Evolutionary conservation across 441 rosid genomes (phyloP).

Genomic region (Populus hybrid): DNA sequence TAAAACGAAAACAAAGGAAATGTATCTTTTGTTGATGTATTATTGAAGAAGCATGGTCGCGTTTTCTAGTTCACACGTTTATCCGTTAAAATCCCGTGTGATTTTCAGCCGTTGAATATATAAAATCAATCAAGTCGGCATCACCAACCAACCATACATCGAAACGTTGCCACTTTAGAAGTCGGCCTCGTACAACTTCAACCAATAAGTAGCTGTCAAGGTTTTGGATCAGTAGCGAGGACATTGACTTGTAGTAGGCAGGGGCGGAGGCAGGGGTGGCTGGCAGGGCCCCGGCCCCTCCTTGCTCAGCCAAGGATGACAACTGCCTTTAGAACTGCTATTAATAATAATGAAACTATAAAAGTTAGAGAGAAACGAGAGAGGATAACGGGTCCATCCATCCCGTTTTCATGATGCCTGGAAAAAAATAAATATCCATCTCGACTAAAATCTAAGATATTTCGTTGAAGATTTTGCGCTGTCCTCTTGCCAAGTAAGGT

Average conservation of each 20-base stretch:
- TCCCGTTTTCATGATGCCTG: no score
- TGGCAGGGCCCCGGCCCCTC: neutral
- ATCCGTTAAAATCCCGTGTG: neutral
- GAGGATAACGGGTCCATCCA: neutral
- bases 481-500: neutral
- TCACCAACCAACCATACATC: neutral
- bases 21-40: neutral
- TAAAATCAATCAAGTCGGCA: neutral
- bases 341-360: neutral
- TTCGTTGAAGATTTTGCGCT: neutral
- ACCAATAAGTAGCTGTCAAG: neutral
- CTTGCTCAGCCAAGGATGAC: neutral
- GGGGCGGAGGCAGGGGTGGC: neutral
- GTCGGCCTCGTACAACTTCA: neutral
- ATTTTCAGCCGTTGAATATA: neutral
- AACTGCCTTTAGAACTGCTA: neutral
- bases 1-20: neutral
- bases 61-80: neutral
- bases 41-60: neutral
- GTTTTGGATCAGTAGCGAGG: neutral
- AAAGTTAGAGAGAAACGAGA: neutral
- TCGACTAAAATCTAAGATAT: neutral
- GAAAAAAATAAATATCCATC: neutral
- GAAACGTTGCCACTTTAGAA: neutral
- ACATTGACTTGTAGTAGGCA: neutral